phyloP scores from a whole-genome alignment of 148 eudicot genomes.

The Camellia lanceoleosa region DNA sequence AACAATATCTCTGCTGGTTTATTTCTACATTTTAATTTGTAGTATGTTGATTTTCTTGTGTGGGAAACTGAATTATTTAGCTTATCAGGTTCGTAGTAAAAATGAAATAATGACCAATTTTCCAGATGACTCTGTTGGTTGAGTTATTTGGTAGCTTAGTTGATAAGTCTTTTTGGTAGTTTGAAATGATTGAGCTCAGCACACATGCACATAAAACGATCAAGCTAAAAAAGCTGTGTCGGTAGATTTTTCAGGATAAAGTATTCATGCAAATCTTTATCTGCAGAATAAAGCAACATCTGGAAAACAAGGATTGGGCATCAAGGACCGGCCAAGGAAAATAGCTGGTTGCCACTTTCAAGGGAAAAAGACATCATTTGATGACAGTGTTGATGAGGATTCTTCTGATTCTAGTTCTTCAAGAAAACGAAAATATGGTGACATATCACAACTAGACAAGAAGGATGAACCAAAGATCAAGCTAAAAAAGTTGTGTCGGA shows the following conservation, averaged over 20 bases:
- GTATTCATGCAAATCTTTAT: neutral
- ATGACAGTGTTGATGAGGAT: conserved; percentile 56
- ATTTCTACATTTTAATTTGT: too few species aligned
- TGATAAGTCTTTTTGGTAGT: too few species aligned
- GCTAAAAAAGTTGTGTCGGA: conserved; percentile 69
- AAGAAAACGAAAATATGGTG: conserved; percentile 43
- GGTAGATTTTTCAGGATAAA: neutral
- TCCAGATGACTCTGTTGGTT: too few species aligned
- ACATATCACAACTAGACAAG: conserved; percentile 32
- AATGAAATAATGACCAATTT: too few species aligned
- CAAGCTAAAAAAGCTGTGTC: too few species aligned
- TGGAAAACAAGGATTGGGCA: conserved; percentile 96
- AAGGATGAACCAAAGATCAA: conserved; percentile 51
- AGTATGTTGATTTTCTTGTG: too few species aligned
- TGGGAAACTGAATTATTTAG: too few species aligned
- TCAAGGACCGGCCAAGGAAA: conserved; percentile 74
- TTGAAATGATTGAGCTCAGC: too few species aligned
- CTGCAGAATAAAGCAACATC: conserved; percentile 74
- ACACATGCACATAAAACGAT: too few species aligned
- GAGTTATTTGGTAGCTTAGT: too few species aligned
- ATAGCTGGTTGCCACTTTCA: conserved; percentile 69
- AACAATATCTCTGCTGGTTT: too few species aligned
- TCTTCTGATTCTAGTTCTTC: conserved; percentile 35
- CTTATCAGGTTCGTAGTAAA: too few species aligned
- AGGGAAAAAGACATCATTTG: conserved; percentile 75